Base-by-base conservation (phyloP, 169 alveolate species). In the Eimeria mitis region DNA sequence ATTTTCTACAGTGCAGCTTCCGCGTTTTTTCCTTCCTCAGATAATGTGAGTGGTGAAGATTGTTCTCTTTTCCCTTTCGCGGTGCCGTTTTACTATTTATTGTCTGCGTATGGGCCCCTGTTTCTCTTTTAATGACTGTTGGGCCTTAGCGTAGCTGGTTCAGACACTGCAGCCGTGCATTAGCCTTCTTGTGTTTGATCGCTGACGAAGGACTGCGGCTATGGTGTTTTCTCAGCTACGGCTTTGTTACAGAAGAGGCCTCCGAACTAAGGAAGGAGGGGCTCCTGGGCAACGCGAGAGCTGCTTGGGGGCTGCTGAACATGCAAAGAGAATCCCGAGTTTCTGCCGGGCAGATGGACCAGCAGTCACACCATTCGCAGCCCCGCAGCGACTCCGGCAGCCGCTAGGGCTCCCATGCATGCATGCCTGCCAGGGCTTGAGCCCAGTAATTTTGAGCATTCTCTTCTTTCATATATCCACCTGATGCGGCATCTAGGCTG, bases 271-370 rank as follows among this genome's bases (percentile, higher is more conserved):
- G 28, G 31, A 37, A 23, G n/a, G 91, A 85, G 19, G 42, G 61
- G n/a, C n/a, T 85, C 40, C 47, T 85, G 7, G 89, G 89, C 31
- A 81, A 54, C 47, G 89, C 89, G 28, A 31, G 79, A 63, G 78
- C 91, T 8, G 91, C 91, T 28, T 37, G 59, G 79, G 91, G 91
- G 91, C 78, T 85, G 76, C 42, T 85, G 79, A 68, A 85, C 13
- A 23, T 44, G 40, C 76, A 56, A 23, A 61, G 79, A 52, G 89
- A 81, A 54, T 21, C 61, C 61, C 49, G 76, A 16, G 37, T 52
- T 7, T 8, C 52, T 54, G 54, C 21, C 76, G 23, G 6, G 5
- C 63, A 47, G 14, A 47, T 37, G 1, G 59, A 78, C 44, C 88
- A 78, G 88, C 88, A 78, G 5, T 47, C 63, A 6, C 68, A 78